Evolutionary conservation across 805 yeast species (phyloP), one percentile per base, ranked within the genome.

Genomic region (Candida endomychidarum): DNA sequence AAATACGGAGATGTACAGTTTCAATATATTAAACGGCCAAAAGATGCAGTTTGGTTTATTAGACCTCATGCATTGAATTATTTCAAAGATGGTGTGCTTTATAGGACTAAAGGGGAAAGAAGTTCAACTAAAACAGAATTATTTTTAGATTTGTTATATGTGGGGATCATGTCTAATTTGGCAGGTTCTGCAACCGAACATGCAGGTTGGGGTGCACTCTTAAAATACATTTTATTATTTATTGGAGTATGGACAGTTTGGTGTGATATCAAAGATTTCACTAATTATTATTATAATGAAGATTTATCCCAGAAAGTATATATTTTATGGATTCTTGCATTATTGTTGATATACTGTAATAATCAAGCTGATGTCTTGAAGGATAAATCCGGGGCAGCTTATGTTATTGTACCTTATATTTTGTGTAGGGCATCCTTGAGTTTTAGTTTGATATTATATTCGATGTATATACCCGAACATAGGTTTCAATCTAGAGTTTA

Each of bases 201-300:
- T 12, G 78, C 80, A 21, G 56, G 67, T 14, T 81, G 81, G 26
- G 53, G 52, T 3, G 56, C 78, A 0, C 56, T 80, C 18, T 56
- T 72, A 26, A 67, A 67, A 46, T 80, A 78, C 51, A 38, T 77
- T 5, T 49, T 80, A 29, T 53, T 78, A 2, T 80, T 79, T 41
- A 37, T 75, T 14, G 84, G 83, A 0, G 71, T 79, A n/a, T 81
- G 79, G 77, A 72, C 70, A 15, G 75, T 80, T 16, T 81, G 86
- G 86, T 56, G 70, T n/a, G 85, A 80, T 50, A 62, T 80, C 42
- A 76, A 78, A 50, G 84, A 79, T 42, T 70, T 80, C 49, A 77
- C 78, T 70, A 78, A 81, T 56, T 79, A 77, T 51, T 80, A 78
- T 57, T 81, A 73, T 53, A 77, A 65, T 42, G 81, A 79, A 49